Evolutionary conservation across 2,329 filamentous ascomycete species (phyloP).

Genomic region (Phoma sp.): DNA sequence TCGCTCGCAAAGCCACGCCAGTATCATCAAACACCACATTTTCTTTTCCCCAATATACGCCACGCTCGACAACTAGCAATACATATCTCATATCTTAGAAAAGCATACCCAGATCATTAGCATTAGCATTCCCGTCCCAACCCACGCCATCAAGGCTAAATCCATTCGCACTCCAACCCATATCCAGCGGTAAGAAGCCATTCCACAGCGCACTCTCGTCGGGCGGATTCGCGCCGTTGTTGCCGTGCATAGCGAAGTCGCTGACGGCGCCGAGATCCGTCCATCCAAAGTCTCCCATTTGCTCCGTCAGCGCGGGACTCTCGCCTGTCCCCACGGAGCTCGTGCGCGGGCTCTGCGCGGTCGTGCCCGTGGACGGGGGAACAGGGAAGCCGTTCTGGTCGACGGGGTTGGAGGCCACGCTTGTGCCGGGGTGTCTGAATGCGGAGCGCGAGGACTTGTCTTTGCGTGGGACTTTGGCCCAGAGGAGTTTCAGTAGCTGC

Average conservation of each 20-base stretch:
- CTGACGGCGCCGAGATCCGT: constrained; percentile 58
- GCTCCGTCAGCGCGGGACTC: constrained; percentile 54
- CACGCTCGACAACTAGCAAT: too few relatives aligned
- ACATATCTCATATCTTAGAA: constrained; percentile 34
- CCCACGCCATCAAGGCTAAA: constrained; percentile 42
- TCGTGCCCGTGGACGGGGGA: constrained; percentile 21
- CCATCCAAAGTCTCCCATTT: constrained; percentile 60
- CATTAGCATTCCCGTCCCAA: constrained; percentile 30
- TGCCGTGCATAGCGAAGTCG: constrained; percentile 57
- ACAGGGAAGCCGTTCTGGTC: constrained; percentile 37
- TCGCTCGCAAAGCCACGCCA: too few relatives aligned
- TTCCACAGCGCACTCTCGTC: constrained; percentile 37
- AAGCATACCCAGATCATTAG: constrained; percentile 38
- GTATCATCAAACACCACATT: too few relatives aligned
- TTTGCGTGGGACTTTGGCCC: constrained; percentile 55
- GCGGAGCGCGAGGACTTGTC: constrained; percentile 35
- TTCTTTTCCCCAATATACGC: too few relatives aligned
- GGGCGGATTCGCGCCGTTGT: constrained; percentile 41
- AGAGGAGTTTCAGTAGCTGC: constrained; percentile 56
- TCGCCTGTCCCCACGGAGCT: constrained; percentile 48
- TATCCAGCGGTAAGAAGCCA: constrained; percentile 49
- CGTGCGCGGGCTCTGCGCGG: constrained; percentile 42
- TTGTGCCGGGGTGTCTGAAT: constrained; percentile 44
- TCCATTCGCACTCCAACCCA: constrained; percentile 45
- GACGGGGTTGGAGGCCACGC: constrained; percentile 35